Evolutionary conservation across 352 stramenopile species (phyloP), one percentile per base, ranked within the genome.

Genomic region (Phytopythium oedochilum): DNA sequence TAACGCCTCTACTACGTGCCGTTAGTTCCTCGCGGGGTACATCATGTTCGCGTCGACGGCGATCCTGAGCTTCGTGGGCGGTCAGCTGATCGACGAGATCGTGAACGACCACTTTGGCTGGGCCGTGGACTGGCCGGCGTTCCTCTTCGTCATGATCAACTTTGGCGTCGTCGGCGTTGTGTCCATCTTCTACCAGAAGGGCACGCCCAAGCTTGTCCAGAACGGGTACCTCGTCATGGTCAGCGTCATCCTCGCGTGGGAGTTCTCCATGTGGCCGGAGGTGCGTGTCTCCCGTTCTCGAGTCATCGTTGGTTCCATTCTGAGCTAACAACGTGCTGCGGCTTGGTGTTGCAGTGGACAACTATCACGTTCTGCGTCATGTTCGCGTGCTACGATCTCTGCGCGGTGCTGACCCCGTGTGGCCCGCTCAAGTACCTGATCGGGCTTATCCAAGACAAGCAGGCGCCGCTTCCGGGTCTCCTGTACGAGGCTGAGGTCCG

Each of bases 351-450:
- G 32, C 29, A 86, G 72, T 97, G 86, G 87, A 97, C 85, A 28
- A 95, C 85, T 25, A 94, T 92, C 68, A 90, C 80, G 20, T 92
- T 97, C 50, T 92, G 90, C 35, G 79, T 98, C 52, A 97, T 98
- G 73, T 91, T 99, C 60, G 97, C 96, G 3, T 74, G 98, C 34
- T 99, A 99, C 72, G 97, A 99, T 81, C 73, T 99, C 10, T 99
- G 94, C 64, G 97, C 97, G 6, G 97, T 99, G 10, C 69, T 99
- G 6, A 98, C 96, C 7, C 97, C 97, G 0, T 99, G 95, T 67
- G 97, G 97, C 12, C 97, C 97, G 23, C 75, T 99, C 28, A 98
- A 88, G 81, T 96, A 61, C 63, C 96, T 73, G 63, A 85, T 96
- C 45, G 82, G 92, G 26, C 63, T 98, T 22, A 98, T 98, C 64